Percentiles rank a stretch among this genome's conserved stretches.
phyloP scores from a whole-genome alignment of 169 alveolate genomes.

The Eimeria necatrix region DNA sequence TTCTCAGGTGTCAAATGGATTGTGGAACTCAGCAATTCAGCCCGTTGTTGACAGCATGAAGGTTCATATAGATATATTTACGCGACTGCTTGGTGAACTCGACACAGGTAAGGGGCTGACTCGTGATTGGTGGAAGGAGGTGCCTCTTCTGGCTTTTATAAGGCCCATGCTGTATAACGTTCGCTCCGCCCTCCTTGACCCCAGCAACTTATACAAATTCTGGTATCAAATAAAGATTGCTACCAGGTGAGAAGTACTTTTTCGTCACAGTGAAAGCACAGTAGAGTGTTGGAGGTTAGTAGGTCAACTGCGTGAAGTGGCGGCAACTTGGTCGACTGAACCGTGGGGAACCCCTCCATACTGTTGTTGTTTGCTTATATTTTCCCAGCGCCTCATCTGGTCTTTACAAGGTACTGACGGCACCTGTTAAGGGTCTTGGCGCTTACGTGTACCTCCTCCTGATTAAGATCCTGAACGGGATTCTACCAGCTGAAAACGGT shows the following conservation, averaged over 20 bases:
- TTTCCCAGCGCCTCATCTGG: conserved; percentile 66
- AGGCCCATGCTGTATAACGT: conserved; percentile 26
- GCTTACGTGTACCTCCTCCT: conserved; percentile 67
- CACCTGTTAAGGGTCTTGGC: conserved; percentile 69
- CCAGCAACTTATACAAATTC: conserved; percentile 61
- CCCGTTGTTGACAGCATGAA: conserved; percentile 49
- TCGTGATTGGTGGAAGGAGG: conserved; percentile 64
- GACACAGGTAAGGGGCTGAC: conserved; percentile 25
- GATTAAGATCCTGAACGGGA: conserved; percentile 52
- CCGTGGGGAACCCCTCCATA: too few species aligned
- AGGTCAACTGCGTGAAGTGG: too few species aligned
- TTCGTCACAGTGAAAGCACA: too few species aligned
- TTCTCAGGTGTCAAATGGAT: conserved; percentile 45
- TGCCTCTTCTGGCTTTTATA: conserved; percentile 54
- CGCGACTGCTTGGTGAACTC: neutral
- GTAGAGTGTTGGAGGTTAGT: too few species aligned
- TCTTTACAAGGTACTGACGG: conserved; percentile 57
- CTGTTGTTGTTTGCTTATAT: neutral
- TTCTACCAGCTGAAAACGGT: conserved; percentile 69
- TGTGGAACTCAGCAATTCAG: conserved; percentile 48
- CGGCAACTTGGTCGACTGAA: too few species aligned
- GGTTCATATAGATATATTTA: conserved; percentile 3
- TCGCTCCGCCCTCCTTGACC: conserved; percentile 32
- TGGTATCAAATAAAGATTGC: conserved; percentile 59
- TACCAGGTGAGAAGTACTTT: conserved; percentile 41